Percentiles rank a stretch among this genome's conserved stretches.
These are phyloP conservation scores for Exidia glandulosa DNA, from an alignment of 768 basidiomycete genomes.

Conservation along the genomic window DNA sequence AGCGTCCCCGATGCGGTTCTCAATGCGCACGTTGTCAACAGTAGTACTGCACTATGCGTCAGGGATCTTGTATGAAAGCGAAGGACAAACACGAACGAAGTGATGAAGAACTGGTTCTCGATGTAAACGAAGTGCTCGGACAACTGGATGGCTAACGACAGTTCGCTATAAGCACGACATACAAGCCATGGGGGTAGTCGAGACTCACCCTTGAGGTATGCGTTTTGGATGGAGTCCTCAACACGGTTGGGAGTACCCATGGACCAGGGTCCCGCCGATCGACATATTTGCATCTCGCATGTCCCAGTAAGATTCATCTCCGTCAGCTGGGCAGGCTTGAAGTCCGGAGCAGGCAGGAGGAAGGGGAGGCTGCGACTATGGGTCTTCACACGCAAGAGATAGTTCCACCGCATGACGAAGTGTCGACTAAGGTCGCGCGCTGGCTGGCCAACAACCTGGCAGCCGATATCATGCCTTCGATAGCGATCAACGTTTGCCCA, in stretches of 20 bases:
- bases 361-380: constrained; percentile 90
- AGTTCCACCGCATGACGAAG: constrained; percentile 94
- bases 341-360: constrained; percentile 87
- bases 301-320: constrained; percentile 83
- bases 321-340: constrained; percentile 66
- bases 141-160: constrained; percentile 63
- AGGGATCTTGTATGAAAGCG: constrained; percentile 1
- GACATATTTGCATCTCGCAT: constrained; percentile 93
- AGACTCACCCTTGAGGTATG: constrained; percentile 69
- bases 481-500: background rate
- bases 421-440: constrained; percentile 90
- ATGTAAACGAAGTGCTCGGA: constrained; percentile 99
- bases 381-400: constrained; percentile 90
- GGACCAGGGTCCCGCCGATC: constrained; percentile 94
- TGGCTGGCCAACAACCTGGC: constrained; percentile 95
- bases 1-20: constrained; percentile 92
- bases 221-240: constrained; percentile 91
- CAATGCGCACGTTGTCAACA: constrained; percentile 74
- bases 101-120: constrained; percentile 89
- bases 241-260: constrained; percentile 76
- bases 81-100: constrained; percentile 48
- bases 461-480: constrained; percentile 85
- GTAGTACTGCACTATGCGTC: constrained; percentile 44
- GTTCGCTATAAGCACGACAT: background rate
- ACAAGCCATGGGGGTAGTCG: background rate